A percentile compares a stretch with the other conserved stretches of the same genome.
These are phyloP conservation scores for Arabidopsis suecica DNA, from an alignment of 345 rosid species.

Conservation along the genomic window DNA sequence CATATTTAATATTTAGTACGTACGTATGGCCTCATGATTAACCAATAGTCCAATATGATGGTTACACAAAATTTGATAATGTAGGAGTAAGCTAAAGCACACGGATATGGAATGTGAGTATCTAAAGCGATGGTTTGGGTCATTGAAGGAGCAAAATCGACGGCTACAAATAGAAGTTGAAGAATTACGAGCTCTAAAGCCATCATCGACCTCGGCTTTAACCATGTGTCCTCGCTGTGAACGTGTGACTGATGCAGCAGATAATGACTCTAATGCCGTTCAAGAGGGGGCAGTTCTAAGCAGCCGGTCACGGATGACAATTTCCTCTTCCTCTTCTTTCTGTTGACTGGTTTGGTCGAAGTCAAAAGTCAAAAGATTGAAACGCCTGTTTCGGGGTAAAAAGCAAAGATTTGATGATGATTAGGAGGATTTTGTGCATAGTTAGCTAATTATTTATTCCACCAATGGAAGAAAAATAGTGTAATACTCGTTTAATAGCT, in stretches of 20 bases:
- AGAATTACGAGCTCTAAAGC: constrained; percentile 57
- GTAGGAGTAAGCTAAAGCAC: constrained; percentile 74
- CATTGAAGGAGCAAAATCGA: constrained; percentile 62
- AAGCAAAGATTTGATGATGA: constrained; percentile 46
- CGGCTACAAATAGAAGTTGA: constrained; percentile 62
- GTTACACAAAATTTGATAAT: constrained; percentile 3
- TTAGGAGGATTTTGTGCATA: constrained; percentile 45
- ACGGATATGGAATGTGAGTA: constrained; percentile 66
- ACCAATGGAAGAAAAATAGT: constrained; percentile 3
- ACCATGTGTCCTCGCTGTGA: constrained; percentile 50
- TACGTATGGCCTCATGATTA: background rate
- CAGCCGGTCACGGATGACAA: constrained; percentile 37
- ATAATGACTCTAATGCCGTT: constrained; percentile 36
- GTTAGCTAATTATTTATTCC: constrained; percentile 33
- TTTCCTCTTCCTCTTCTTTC: constrained; percentile 39
- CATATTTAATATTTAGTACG: background rate
- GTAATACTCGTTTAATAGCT: constrained; percentile 8
- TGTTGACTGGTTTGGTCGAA: constrained; percentile 42
- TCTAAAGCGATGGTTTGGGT: constrained; percentile 63
- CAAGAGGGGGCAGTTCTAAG: constrained; percentile 31
- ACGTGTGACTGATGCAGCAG: constrained; percentile 35
- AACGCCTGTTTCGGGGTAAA: constrained; percentile 36
- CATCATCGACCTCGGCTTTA: constrained; percentile 28
- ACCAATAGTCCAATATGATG: background rate
- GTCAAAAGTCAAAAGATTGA: constrained; percentile 44